A percentile compares a stretch with the other conserved stretches of the same genome.
Conservation (phyloP, 257 asterid species). For the Craterostigma plantagineum region DNA sequence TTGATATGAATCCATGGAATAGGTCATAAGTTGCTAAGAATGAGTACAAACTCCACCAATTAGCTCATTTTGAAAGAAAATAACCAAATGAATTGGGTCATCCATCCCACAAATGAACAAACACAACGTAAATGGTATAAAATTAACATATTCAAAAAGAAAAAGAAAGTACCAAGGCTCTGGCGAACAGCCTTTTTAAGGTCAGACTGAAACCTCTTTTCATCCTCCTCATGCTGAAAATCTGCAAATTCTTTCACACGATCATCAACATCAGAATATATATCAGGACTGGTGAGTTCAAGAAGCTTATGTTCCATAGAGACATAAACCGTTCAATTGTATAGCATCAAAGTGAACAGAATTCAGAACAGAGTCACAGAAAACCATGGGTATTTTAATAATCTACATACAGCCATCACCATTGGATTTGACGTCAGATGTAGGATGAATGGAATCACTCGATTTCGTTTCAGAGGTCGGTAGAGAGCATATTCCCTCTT, state of each 20-base stretch:
- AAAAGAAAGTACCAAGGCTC: slow-evolving; percentile 55
- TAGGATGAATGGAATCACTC: slow-evolving; percentile 23
- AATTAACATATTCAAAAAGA: background rate
- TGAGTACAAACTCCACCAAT: too few species aligned
- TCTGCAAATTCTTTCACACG: slow-evolving; percentile 51
- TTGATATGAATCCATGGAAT: too few species aligned
- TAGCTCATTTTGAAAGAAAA: too few species aligned
- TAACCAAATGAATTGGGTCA: too few species aligned
- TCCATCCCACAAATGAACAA: too few species aligned
- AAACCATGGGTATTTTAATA: too few species aligned
- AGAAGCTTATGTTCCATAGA: too few species aligned
- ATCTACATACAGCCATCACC: slow-evolving; percentile 5
- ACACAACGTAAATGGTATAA: background rate
- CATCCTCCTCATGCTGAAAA: slow-evolving; percentile 56
- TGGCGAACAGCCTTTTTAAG: slow-evolving; percentile 74
- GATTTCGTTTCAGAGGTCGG: slow-evolving; percentile 32
- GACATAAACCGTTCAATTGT: too few species aligned
- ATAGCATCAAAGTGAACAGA: too few species aligned
- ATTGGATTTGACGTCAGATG: slow-evolving; percentile 16
- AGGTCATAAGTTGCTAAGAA: too few species aligned
- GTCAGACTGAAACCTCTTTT: slow-evolving; percentile 91
- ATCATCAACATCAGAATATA: slow-evolving; percentile 9
- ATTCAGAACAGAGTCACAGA: too few species aligned
- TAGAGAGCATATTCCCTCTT: slow-evolving; percentile 29
- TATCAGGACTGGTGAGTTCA: too few species aligned